Evolutionary conservation across 1,284 basidiomycete genomes (phyloP), one percentile per base, ranked within the genome.

Genomic region (Grifola frondosa): DNA sequence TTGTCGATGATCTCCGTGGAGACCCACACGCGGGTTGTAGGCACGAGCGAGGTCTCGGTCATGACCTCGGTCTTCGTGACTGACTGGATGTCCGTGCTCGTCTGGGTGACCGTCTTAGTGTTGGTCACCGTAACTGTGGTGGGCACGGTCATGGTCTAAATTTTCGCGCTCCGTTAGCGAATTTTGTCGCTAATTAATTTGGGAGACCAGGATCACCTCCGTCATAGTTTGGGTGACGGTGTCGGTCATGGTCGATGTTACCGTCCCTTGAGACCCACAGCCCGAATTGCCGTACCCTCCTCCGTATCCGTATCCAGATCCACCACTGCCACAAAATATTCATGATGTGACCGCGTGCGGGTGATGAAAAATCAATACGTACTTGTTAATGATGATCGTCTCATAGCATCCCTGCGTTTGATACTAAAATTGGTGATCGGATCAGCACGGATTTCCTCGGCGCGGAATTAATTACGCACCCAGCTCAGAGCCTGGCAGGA

Each of bases 1-100:
- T 70, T 64, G 66, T 84, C 78, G 53, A 81, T 71, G 58, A 76
- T 66, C 62, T 83, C 74, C 16, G 82, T 84, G 10, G 81, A 83
- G 16, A 81, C 71, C 72, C 74, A 83, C 33, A 81, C 70, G 34
- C 73, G 71, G 15, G 81, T 84, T 24, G 82, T 84, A 36, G 79
- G 80, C 25, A 78, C 66, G 23, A 77, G 62, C 59, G 75, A 61
- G 20, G 75, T 69, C 11, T 77, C 78, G 4, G 81, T 84, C 58
- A 73, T 66, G 49, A 74, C 54, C 42, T 72, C 60, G n/a, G 75
- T 75, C 50, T 57, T 52, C 13, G 69, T 73, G 48, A 64, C 44
- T 6, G 54, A 49, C 50, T 68, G 37, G 35, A 56, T 24, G 28
- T 62, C 59, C 22, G 57, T 60, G 44, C 32, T 43, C 34, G 52